Conservation (phyloP, 805 yeast genomes). For the Pichia rugopelliculosa region DNA sequence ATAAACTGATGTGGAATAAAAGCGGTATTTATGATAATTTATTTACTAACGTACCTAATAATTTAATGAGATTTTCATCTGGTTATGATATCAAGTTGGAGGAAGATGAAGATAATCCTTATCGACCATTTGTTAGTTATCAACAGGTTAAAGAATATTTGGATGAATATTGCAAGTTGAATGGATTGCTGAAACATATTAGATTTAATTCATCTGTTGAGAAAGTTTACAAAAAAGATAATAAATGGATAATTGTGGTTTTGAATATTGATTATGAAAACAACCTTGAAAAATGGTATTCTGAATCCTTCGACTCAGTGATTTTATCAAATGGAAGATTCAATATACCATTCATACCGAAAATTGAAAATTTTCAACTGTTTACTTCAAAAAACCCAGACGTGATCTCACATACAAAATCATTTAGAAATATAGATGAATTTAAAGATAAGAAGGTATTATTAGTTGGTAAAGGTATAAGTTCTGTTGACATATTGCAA, state of each 20-base stretch:
- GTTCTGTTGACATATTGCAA: conserved; percentile 56
- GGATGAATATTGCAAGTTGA: conserved; percentile 18
- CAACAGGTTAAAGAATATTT: conserved; percentile 14
- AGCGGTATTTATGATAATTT: conserved; percentile 26
- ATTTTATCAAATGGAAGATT: conserved; percentile 35
- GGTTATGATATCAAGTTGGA: conserved; percentile 18
- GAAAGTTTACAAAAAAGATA: conserved; percentile 16
- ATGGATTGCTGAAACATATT: conserved; percentile 24
- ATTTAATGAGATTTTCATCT: conserved; percentile 33
- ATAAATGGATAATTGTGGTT: conserved; percentile 31
- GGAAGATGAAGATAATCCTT: conserved; percentile 11
- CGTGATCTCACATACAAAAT: conserved; percentile 21
- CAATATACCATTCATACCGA: conserved; percentile 34
- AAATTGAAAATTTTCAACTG: conserved; percentile 28
- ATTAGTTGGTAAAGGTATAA: conserved; percentile 39
- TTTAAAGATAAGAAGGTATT: conserved; percentile 26
- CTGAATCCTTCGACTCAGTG: conserved; percentile 35
- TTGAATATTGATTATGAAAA: conserved; percentile 29
- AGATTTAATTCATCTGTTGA: conserved; percentile 31
- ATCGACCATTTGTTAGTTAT: conserved; percentile 18
- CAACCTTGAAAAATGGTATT: conserved; percentile 37
- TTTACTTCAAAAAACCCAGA: conserved; percentile 27
- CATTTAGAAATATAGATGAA: conserved; percentile 24
- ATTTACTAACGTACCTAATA: conserved; percentile 35
- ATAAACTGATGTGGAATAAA: conserved; percentile 14